Base-by-base conservation (phyloP, 441 rosid species). In the Euphorbia corollata region DNA sequence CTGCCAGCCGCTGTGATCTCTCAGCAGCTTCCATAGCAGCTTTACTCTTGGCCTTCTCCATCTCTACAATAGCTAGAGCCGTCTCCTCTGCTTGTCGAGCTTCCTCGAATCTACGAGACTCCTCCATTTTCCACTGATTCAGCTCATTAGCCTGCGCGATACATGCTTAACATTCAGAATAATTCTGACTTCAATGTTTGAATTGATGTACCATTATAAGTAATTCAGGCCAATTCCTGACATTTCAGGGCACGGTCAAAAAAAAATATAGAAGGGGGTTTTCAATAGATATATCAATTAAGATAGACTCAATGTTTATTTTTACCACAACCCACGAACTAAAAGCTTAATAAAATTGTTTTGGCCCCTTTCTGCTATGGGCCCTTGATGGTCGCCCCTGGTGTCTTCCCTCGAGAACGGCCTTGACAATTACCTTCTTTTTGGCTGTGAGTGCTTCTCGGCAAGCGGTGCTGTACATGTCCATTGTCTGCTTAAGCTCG, bases 401-500 rank as follows among this genome's bases (percentile, higher is more conserved):
- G 4, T 27, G 32, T 27, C 32, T 27, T 27, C n/a, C n/a, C n/a
- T n/a, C n/a, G n/a, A n/a, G n/a, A n/a, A n/a, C n/a, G n/a, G n/a
- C n/a, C n/a, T n/a, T n/a, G n/a, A n/a, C n/a, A n/a, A n/a, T n/a
- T 61, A 90, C 98, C 85, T 79, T 85, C 75, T 73, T 81, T 69
- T 88, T 86, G 23, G 92, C 91, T 10, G 78, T 64, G 19, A 92
- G 81, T 71, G 97, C 97, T 83, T 88, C 97, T 75, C 84, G 87
- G 83, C 96, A 90, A 61, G 96, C 97, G 64, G 83, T 73, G 78
- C 90, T 84, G 62, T 90, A 90, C 94, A 88, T 80, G 68, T 87
- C 93, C 80, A 92, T 88, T 59, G 97, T 92, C 78, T 90, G 97
- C 81, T 73, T 88, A 61, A 92, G 92, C 68, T 92, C 98, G 68